A percentile compares a stretch with the other conserved stretches of the same genome.
Evolutionary conservation across 768 basidiomycete species (phyloP).

Genomic region (Mycena belliarum): DNA sequence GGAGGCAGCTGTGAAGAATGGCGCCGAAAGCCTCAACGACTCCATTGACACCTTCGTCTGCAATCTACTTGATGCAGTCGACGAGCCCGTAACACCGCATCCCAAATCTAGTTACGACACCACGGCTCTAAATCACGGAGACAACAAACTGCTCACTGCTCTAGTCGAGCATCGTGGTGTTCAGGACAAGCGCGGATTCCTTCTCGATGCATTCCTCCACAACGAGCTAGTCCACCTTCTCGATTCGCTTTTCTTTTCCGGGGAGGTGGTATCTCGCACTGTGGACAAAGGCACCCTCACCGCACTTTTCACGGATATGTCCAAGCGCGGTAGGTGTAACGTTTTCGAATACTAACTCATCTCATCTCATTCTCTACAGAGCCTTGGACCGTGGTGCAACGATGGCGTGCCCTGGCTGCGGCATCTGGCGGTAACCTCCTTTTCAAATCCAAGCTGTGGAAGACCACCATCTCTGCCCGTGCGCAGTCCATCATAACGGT

Average conservation of each 20-base stretch:
- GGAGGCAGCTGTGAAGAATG: slow-evolving; percentile 7
- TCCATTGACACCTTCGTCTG: slow-evolving; percentile 10
- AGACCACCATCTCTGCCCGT: too few species aligned
- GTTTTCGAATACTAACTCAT: neutral
- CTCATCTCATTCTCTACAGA: neutral
- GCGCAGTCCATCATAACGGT: neutral
- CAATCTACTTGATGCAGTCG: neutral
- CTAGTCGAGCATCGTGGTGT: neutral
- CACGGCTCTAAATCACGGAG: neutral
- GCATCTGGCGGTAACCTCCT: neutral
- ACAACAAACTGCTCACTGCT: neutral
- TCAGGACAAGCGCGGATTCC: neutral
- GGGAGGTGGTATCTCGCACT: neutral
- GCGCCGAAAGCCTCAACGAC: slow-evolving; percentile 19
- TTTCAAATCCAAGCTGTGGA: neutral
- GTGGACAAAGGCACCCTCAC: neutral
- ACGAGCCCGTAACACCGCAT: neutral
- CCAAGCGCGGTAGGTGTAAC: neutral
- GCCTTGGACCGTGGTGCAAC: slow-evolving; percentile 4
- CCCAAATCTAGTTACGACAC: neutral
- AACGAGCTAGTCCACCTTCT: neutral
- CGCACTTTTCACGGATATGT: neutral
- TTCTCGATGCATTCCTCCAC: neutral
- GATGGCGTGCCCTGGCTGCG: slow-evolving; percentile 1
- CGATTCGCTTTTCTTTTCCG: neutral